Conservation (phyloP, 1,139 yeast genomes). For the Zygosaccharomyces sapae region DNA sequence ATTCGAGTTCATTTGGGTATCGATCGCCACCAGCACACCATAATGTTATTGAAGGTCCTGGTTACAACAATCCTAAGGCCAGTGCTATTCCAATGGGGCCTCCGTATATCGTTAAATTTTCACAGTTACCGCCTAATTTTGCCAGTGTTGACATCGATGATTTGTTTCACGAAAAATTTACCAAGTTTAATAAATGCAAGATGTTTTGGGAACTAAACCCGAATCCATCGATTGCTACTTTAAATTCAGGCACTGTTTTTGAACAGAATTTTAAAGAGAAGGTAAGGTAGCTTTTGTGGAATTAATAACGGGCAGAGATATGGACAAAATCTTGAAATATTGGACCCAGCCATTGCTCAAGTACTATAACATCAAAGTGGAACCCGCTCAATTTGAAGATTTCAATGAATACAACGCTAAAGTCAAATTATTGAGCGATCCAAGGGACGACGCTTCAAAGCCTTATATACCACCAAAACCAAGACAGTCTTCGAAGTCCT, state of each 20-base stretch:
- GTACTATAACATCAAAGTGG: constrained; percentile 27
- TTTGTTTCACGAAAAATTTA: constrained; percentile 38
- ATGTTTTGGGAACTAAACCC: constrained; percentile 41
- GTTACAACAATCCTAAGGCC: neutral
- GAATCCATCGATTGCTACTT: constrained; percentile 26
- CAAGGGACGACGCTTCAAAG: constrained; percentile 28
- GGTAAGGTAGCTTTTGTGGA: constrained; percentile 63
- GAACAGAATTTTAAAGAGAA: constrained; percentile 34
- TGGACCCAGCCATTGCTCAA: constrained; percentile 32
- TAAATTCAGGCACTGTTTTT: constrained; percentile 29
- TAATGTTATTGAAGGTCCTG: neutral
- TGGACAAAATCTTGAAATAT: constrained; percentile 39
- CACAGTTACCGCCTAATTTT: constrained; percentile 45
- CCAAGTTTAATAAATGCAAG: constrained; percentile 38
- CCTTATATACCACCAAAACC: constrained; percentile 20
- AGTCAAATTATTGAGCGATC: constrained; percentile 23
- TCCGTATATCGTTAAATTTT: constrained; percentile 55
- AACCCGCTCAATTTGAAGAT: constrained; percentile 31
- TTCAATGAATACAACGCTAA: constrained; percentile 33
- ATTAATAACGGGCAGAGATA: constrained; percentile 45
- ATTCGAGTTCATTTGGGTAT: constrained; percentile 10
- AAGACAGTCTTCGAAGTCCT: constrained; percentile 32
- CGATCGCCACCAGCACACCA: constrained; percentile 7
- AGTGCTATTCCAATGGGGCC: constrained; percentile 36
- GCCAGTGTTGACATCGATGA: constrained; percentile 37